Evolutionary conservation across 257 asterid genomes (phyloP).

Genomic region (Solanum virginianum): DNA sequence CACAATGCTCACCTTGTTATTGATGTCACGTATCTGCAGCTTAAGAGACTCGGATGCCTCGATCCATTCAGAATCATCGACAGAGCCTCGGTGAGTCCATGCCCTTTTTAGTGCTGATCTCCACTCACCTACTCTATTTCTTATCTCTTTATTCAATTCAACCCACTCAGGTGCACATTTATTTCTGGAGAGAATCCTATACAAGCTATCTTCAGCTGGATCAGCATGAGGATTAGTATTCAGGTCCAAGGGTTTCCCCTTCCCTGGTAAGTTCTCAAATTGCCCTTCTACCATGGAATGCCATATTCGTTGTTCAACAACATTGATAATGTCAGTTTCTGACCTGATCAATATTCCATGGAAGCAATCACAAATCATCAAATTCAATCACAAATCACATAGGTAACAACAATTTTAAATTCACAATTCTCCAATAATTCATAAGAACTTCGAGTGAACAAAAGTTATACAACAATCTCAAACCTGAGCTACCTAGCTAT

Average conservation of each 20-base stretch:
- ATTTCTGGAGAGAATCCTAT: slow-evolving; percentile 64
- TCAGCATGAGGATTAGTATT: slow-evolving; percentile 71
- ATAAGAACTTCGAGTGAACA: not conserved
- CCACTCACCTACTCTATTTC: slow-evolving; percentile 44
- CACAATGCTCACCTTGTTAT: slow-evolving; percentile 37
- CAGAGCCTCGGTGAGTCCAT: slow-evolving; percentile 19
- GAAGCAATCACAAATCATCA: not conserved
- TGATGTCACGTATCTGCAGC: slow-evolving; percentile 56
- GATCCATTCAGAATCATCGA: slow-evolving; percentile 42
- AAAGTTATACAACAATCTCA: too few relatives aligned
- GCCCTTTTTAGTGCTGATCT: slow-evolving; percentile 52
- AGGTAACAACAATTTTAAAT: not conserved
- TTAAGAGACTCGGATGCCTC: slow-evolving; percentile 51
- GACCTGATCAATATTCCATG: slow-evolving; percentile 38
- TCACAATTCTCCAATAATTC: not conserved
- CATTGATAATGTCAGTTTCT: slow-evolving; percentile 76
- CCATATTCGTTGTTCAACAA: slow-evolving; percentile 75
- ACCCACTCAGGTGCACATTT: slow-evolving; percentile 95
- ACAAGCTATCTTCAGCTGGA: slow-evolving; percentile 81
- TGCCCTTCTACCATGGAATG: slow-evolving; percentile 94
- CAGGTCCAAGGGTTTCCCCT: slow-evolving; percentile 81
- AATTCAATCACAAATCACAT: not conserved
- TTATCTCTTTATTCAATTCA: slow-evolving; percentile 78
- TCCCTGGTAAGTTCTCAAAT: slow-evolving; percentile 75
- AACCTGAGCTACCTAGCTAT: not conserved